These are phyloP conservation scores for Syzygium jambos DNA, from an alignment of 345 rosid genomes.

Conservation along the genomic window DNA sequence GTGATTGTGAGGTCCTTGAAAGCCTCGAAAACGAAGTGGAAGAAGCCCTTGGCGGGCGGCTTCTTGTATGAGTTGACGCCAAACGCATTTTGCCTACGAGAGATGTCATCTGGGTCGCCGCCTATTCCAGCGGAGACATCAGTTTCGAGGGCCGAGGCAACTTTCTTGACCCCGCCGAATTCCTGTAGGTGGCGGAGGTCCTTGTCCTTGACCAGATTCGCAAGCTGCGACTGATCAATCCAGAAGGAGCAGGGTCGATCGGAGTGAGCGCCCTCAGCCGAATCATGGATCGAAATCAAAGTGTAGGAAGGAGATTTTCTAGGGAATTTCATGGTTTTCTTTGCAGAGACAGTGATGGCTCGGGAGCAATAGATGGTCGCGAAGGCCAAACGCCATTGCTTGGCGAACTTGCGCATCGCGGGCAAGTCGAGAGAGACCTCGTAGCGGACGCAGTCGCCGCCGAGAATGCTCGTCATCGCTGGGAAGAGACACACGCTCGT, in stretches of 20 bases:
- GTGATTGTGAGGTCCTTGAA: conserved; percentile 40
- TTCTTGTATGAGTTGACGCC: conserved; percentile 60
- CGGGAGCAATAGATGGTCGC: conserved; percentile 36
- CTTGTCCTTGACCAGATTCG: conserved; percentile 35
- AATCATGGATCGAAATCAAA: conserved; percentile 8
- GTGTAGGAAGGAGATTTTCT: conserved; percentile 1
- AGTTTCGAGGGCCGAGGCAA: conserved; percentile 28
- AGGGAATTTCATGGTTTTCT: not conserved
- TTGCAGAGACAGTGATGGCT: conserved; percentile 3
- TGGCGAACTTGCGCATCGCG: conserved; percentile 11
- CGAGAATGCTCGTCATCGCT: not conserved
- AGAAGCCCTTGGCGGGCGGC: conserved; percentile 45
- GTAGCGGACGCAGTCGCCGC: not conserved
- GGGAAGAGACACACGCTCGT: not conserved
- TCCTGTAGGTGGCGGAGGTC: conserved; percentile 15
- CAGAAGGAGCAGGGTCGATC: conserved; percentile 6
- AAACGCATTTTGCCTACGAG: conserved; percentile 30
- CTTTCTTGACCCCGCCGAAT: conserved; percentile 30
- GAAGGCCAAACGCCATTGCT: conserved; percentile 47
- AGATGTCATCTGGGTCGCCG: conserved; percentile 18
- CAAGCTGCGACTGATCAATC: conserved; percentile 20
- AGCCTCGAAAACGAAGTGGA: conserved; percentile 36
- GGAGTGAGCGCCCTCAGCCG: not conserved
- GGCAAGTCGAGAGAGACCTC: conserved; percentile 20
- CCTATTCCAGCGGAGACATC: conserved; percentile 23